phyloP scores from a whole-genome alignment of 2,329 filamentous ascomycete genomes.

The Fusarium aywerte region DNA sequence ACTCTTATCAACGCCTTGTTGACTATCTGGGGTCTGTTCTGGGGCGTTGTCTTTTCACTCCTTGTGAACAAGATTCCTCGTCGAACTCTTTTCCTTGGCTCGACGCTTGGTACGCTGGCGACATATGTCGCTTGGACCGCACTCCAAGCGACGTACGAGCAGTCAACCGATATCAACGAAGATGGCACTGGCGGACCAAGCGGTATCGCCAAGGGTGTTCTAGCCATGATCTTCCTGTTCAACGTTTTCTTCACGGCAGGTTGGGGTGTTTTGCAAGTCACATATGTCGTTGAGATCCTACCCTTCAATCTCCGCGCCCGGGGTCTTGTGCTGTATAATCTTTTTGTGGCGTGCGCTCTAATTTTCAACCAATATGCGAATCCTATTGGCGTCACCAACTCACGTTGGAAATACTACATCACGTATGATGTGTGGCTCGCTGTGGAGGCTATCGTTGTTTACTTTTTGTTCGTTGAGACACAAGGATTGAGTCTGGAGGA shows the following conservation, averaged over 20 bases:
- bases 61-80: conserved; percentile 16
- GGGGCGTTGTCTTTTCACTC: conserved; percentile 12
- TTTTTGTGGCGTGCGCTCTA: conserved; percentile 4
- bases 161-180: conserved; percentile 6
- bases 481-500: conserved; percentile 10
- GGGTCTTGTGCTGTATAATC: conserved; percentile 5
- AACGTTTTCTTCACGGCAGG: conserved; percentile 17
- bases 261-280: conserved; percentile 22
- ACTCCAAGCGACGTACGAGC: conserved; percentile 9
- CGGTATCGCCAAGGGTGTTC: conserved; percentile 13
- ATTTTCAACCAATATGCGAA: conserved; percentile 26
- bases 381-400: conserved; percentile 8
- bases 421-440: conserved; percentile 15
- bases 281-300: conserved; percentile 12
- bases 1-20: conserved; percentile 9
- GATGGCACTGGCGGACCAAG: conserved; percentile 15
- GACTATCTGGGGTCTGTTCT: conserved; percentile 12
- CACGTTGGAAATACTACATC: conserved; percentile 17
- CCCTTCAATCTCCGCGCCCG: conserved; percentile 17
- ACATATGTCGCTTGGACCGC: conserved; percentile 14
- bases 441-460: conserved; percentile 13
- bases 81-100: conserved; percentile 9
- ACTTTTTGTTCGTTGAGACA: conserved; percentile 18
- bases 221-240: conserved; percentile 24
- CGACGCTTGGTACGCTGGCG: conserved; percentile 10